Evolutionary conservation across 139 green algal species (phyloP).

Genomic region (Microglena sp.): DNA sequence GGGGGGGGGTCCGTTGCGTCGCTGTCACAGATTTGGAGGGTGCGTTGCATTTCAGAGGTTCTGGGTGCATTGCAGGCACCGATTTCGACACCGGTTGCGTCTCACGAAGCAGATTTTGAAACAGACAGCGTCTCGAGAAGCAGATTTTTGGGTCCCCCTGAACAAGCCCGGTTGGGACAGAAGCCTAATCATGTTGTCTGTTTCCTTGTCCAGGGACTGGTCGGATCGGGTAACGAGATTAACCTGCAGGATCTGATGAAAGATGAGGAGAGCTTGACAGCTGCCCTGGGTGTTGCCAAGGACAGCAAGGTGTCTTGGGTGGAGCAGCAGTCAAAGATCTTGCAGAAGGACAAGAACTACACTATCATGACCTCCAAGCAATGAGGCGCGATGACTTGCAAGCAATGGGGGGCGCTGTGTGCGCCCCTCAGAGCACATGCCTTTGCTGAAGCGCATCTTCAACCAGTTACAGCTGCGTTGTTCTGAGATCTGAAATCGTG

Average conservation of each 20-base stretch:
- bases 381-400: too few relatives aligned
- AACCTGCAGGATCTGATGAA: slow-evolving; percentile 1
- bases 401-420: too few relatives aligned
- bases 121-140: neutral
- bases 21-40: too few relatives aligned
- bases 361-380: too few relatives aligned
- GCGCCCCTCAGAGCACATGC: too few relatives aligned
- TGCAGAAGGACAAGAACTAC: too few relatives aligned
- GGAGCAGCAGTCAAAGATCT: slow-evolving; percentile 15
- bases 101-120: neutral
- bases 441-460: too few relatives aligned
- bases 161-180: neutral
- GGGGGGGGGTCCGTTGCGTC: too few relatives aligned
- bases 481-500: too few relatives aligned
- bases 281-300: slow-evolving; percentile 15
- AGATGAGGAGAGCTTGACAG: slow-evolving; percentile 1
- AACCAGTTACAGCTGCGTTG: too few relatives aligned
- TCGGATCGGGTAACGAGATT: neutral
- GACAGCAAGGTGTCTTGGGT: slow-evolving; percentile 11
- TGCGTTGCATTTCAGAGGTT: neutral
- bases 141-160: neutral
- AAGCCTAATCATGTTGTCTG: neutral
- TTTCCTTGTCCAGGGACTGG: too few relatives aligned
- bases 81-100: neutral
- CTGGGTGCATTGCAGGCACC: neutral